phyloP scores from a whole-genome alignment of 2,329 filamentous ascomycete genomes.

The Neofusicoccum umdonicola region DNA sequence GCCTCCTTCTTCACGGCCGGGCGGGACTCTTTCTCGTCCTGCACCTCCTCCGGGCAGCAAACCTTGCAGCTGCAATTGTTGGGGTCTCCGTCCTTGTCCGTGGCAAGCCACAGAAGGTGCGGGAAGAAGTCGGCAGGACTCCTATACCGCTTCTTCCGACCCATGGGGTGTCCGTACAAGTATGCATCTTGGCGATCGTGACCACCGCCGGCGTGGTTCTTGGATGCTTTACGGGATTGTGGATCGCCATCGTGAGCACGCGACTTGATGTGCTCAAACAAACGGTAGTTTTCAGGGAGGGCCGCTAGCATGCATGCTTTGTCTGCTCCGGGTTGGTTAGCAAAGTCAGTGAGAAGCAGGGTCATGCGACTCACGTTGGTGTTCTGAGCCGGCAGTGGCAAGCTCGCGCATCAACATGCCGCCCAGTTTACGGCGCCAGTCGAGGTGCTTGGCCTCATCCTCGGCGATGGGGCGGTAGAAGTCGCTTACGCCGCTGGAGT shows the following conservation, averaged over 20 bases:
- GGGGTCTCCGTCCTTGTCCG: constrained; percentile 52
- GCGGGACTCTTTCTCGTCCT: constrained; percentile 37
- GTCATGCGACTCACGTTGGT: constrained; percentile 26
- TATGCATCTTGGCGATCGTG: constrained; percentile 60
- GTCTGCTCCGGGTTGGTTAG: constrained; percentile 17
- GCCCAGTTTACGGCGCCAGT: constrained; percentile 59
- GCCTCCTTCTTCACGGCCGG: constrained; percentile 29
- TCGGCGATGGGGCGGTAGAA: constrained; percentile 53
- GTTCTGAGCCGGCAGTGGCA: constrained; percentile 34
- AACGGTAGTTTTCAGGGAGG: constrained; percentile 56
- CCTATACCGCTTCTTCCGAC: constrained; percentile 56
- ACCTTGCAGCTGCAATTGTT: constrained; percentile 59
- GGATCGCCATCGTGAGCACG: constrained; percentile 44
- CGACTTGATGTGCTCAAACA: constrained; percentile 60
- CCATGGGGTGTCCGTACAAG: constrained; percentile 59
- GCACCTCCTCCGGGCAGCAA: constrained; percentile 54
- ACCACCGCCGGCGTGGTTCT: constrained; percentile 49
- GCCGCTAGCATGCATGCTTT: constrained; percentile 51
- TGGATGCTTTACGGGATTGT: constrained; percentile 41
- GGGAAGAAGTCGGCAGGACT: constrained; percentile 61
- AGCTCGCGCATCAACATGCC: constrained; percentile 57
- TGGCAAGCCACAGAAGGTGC: constrained; percentile 57
- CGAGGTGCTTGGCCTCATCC: constrained; percentile 53
- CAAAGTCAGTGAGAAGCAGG: background rate
- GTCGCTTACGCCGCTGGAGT: constrained; percentile 54